phyloP scores from a whole-genome alignment of 2,329 filamentous ascomycete genomes.

The Boeremia lycopersici region DNA sequence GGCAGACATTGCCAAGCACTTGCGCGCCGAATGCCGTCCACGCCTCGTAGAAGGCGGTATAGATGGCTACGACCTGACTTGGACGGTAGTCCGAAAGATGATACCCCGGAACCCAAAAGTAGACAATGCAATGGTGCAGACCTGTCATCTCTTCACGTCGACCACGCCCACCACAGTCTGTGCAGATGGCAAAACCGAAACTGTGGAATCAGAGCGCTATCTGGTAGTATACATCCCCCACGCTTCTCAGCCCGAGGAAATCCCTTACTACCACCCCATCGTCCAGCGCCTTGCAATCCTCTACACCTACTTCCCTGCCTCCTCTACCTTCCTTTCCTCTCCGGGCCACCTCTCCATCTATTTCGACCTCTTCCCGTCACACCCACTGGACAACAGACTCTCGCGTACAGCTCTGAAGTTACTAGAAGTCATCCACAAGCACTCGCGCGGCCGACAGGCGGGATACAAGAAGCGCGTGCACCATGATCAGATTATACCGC shows the following conservation, averaged over 20 bases:
- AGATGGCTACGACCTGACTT: slow-evolving; percentile 55
- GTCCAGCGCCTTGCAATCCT: slow-evolving; percentile 77
- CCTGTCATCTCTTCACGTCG: slow-evolving; percentile 72
- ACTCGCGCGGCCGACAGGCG: slow-evolving; percentile 66
- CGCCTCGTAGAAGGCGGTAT: slow-evolving; percentile 32
- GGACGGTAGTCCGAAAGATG: slow-evolving; percentile 74
- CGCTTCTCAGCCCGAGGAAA: slow-evolving; percentile 61
- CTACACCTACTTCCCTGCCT: slow-evolving; percentile 62
- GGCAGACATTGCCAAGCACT: slow-evolving; percentile 56
- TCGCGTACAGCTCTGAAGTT: slow-evolving; percentile 72
- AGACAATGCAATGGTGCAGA: slow-evolving; percentile 79
- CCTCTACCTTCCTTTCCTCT: slow-evolving; percentile 29
- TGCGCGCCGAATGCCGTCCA: slow-evolving; percentile 50
- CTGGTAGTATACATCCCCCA: slow-evolving; percentile 83
- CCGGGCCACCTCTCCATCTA: slow-evolving; percentile 57
- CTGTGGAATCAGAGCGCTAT: slow-evolving; percentile 48
- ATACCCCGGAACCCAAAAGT: slow-evolving; percentile 81
- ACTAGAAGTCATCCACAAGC: slow-evolving; percentile 72
- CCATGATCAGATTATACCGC: slow-evolving; percentile 81
- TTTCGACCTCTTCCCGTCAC: slow-evolving; percentile 54
- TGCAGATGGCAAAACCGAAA: slow-evolving; percentile 31
- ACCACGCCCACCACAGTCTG: slow-evolving; percentile 1
- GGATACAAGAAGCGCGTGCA: slow-evolving; percentile 83
- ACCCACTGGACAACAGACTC: slow-evolving; percentile 58
- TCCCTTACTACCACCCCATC: slow-evolving; percentile 88